phyloP scores from a whole-genome alignment of 2,329 filamentous ascomycete genomes.

The Grosmannia clavigera region DNA sequence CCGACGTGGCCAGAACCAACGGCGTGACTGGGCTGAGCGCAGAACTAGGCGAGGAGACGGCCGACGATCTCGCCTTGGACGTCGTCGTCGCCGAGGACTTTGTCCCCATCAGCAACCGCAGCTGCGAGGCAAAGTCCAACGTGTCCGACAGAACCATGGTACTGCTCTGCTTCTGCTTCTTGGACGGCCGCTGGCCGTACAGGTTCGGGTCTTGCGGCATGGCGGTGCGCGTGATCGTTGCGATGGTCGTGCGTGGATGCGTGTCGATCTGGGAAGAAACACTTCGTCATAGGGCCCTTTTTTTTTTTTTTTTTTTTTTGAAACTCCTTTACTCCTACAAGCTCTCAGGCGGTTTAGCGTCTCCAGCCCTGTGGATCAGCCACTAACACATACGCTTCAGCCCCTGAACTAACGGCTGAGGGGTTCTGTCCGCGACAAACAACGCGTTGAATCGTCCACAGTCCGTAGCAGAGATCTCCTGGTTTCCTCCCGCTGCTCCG shows the following conservation, averaged over 20 bases:
- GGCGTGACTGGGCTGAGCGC: background rate
- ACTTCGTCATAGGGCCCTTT: no score
- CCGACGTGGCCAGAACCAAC: background rate
- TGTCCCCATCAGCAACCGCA: constrained; percentile 76
- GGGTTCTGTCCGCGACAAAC: no score
- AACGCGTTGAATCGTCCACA: no score
- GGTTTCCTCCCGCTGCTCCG: background rate
- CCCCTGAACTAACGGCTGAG: no score
- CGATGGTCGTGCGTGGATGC: background rate
- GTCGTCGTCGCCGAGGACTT: constrained; percentile 28
- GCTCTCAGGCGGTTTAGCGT: background rate
- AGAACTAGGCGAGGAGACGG: background rate
- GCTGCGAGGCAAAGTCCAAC: constrained; percentile 77
- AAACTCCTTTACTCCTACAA: no score
- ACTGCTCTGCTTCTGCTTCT: constrained; percentile 54
- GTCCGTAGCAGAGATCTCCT: no score
- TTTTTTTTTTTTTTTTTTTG: background rate
- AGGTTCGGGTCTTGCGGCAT: constrained; percentile 57
- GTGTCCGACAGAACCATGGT: constrained; percentile 60
- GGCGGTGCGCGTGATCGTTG: constrained; percentile 4
- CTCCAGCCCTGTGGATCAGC: background rate
- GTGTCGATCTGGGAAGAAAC: background rate
- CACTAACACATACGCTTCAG: background rate
- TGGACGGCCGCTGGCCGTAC: constrained; percentile 63
- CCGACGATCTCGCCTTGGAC: constrained; percentile 14